Conservation (phyloP, 768 basidiomycete genomes). For the Hysterangium stoloniferum region DNA sequence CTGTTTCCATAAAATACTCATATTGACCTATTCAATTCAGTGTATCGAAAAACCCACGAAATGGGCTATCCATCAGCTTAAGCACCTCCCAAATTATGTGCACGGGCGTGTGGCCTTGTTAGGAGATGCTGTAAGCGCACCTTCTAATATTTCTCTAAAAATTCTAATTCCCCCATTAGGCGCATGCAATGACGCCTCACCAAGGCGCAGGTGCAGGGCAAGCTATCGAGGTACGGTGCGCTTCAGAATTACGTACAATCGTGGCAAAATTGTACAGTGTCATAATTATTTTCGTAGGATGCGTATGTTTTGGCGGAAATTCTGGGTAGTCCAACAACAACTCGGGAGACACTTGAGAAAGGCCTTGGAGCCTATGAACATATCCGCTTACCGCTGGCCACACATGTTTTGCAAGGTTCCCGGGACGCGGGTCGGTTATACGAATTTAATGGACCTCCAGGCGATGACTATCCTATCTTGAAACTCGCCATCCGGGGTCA, state of each 20-base stretch:
- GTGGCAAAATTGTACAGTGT: too few species aligned
- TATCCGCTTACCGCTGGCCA: constrained; percentile 18
- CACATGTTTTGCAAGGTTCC: constrained; percentile 11
- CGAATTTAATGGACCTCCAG: constrained; percentile 10
- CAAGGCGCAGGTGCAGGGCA: constrained; percentile 54
- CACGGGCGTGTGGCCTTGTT: constrained; percentile 20
- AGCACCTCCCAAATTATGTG: constrained; percentile 19
- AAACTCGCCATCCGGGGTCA: constrained; percentile 1
- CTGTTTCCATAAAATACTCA: not conserved
- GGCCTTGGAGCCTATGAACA: constrained; percentile 18
- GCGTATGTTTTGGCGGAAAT: constrained; percentile 20
- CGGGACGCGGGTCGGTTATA: constrained; percentile 7
- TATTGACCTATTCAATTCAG: not conserved
- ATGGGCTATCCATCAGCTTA: constrained; percentile 21
- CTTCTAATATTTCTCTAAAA: not conserved
- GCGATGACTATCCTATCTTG: not conserved
- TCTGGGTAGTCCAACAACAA: constrained; percentile 16
- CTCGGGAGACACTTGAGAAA: constrained; percentile 6
- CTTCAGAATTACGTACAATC: too few species aligned
- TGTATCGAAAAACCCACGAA: constrained; percentile 11
- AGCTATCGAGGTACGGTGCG: constrained; percentile 40
- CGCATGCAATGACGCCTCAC: constrained; percentile 48
- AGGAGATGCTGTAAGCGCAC: constrained; percentile 23
- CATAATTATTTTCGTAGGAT: constrained; percentile 14
- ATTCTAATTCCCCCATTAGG: constrained; percentile 17